Percentiles rank a stretch among this genome's conserved stretches.
phyloP scores from a whole-genome alignment of 495 filamentous ascomycete genomes.

The Annulohypoxylon moriforme region DNA sequence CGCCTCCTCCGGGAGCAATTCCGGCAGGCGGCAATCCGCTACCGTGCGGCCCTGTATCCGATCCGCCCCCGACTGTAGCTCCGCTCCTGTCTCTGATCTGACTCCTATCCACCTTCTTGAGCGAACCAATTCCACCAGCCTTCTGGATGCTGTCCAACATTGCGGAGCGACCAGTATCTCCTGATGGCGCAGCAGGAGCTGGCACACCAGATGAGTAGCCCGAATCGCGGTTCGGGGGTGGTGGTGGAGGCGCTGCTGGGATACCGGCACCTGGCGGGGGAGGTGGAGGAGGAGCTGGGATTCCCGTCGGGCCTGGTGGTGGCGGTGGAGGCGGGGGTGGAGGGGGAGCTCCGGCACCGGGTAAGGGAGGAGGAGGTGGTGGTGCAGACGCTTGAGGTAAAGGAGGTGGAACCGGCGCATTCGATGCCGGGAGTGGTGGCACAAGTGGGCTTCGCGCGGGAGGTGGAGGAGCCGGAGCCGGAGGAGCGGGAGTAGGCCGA shows the following conservation, averaged over 20 bases:
- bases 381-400: slow-evolving; percentile 53
- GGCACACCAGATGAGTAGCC: slow-evolving; percentile 69
- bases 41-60: slow-evolving; percentile 66
- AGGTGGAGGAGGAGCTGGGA: slow-evolving; percentile 66
- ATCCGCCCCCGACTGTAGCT: slow-evolving; percentile 71
- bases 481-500: slow-evolving; percentile 48
- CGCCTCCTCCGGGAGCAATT: slow-evolving; percentile 60
- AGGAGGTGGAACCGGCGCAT: slow-evolving; percentile 52
- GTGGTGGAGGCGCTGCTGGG: slow-evolving; percentile 76
- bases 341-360: slow-evolving; percentile 3
- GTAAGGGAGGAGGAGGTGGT: slow-evolving; percentile 42
- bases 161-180: slow-evolving; percentile 65
- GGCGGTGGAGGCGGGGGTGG: slow-evolving; percentile 56
- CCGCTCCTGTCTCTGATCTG: slow-evolving; percentile 85
- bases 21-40: slow-evolving; percentile 63
- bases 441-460: slow-evolving; percentile 48
- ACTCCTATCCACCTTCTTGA: slow-evolving; percentile 83
- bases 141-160: slow-evolving; percentile 85
- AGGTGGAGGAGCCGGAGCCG: slow-evolving; percentile 50
- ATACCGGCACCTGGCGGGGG: slow-evolving; percentile 60
- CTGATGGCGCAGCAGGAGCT: slow-evolving; percentile 64
- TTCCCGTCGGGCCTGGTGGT: slow-evolving; percentile 41
- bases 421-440: slow-evolving; percentile 54
- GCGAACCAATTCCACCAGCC: slow-evolving; percentile 74
- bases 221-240: slow-evolving; percentile 72